phyloP scores from a whole-genome alignment of 306 rosid species.

The Benincasa hispida region DNA sequence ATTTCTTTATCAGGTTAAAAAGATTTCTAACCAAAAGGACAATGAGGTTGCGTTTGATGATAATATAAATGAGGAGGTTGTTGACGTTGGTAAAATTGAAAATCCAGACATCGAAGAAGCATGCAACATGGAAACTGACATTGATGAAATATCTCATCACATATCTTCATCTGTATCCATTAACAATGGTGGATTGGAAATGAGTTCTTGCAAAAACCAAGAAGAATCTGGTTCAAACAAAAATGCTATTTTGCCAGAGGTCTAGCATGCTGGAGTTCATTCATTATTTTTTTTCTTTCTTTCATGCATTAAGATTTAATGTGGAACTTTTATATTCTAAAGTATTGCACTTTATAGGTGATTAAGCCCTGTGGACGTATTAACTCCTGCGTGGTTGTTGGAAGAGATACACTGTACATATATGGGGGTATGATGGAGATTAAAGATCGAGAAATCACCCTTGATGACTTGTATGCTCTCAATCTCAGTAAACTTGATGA shows the following conservation, averaged over 20 bases:
- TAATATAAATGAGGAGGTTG: slow-evolving; percentile 26
- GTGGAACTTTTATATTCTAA: slow-evolving; percentile 6
- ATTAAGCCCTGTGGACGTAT: slow-evolving; percentile 97
- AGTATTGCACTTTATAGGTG: slow-evolving; percentile 26
- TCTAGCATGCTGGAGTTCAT: slow-evolving; percentile 20
- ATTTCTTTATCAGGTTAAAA: slow-evolving; percentile 42
- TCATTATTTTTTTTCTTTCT: slow-evolving; percentile 12
- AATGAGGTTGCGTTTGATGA: slow-evolving; percentile 18
- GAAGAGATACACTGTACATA: slow-evolving; percentile 67
- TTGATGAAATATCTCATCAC: slow-evolving; percentile 49
- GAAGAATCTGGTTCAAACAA: slow-evolving; percentile 31
- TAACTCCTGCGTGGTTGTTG: slow-evolving; percentile 83
- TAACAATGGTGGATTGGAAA: slow-evolving; percentile 25
- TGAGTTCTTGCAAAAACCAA: slow-evolving; percentile 32
- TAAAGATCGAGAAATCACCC: slow-evolving; percentile 81
- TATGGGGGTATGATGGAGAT: slow-evolving; percentile 98
- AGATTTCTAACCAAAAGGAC: slow-evolving; percentile 32
- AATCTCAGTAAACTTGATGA: slow-evolving; percentile 97
- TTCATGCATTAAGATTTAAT: neutral
- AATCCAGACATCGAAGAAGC: slow-evolving; percentile 29
- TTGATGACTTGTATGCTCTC: slow-evolving; percentile 80
- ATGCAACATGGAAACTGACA: slow-evolving; percentile 24
- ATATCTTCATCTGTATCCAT: slow-evolving; percentile 39
- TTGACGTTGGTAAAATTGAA: slow-evolving; percentile 34
- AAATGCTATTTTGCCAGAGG: slow-evolving; percentile 62